Base-by-base conservation (phyloP, 345 rosid genomes). In the Cochlearia excelsa region DNA sequence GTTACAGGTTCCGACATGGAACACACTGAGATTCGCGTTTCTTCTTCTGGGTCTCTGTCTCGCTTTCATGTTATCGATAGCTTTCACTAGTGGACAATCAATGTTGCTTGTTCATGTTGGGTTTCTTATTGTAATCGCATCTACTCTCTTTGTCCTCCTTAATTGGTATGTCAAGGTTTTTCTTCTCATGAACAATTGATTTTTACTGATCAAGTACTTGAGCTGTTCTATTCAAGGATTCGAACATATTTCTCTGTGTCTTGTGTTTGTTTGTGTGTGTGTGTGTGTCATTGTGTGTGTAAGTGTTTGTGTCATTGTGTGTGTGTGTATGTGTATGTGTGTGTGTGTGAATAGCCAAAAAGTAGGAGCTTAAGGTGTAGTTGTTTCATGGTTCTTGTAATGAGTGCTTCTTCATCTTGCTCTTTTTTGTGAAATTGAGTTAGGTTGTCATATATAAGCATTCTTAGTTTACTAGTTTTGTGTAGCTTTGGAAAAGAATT, bases 1-100 rank as follows among this genome's bases (percentile, higher is more conserved):
- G 4, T 26, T 4, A 46, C 82, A 91, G 96, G 92, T 66, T 38
- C 88, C 95, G 11, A 91, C 98, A 56, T 86, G 95, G 96, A 88
- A 71, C 75, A 69, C 87, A 0, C 65, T 92, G 30, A 92, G 77
- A 79, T 81, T 83, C 9, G 76, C 93, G 67, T 88, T 91, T 72
- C 57, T 84, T 51, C 56, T 88, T 74, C 72, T 88, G 74, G 96
- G 87, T 68, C 50, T 79, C 55, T 79, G 76, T 58, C 90, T 92
- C 26, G 76, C 83, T 63, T 68, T 82, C 57, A 86, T 92, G 89
- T 78, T 88, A 59, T 84, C 90, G 23, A 49, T 91, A 46, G 95
- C 98, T 44, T 83, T 88, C 82, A 78, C 95, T 26, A 79, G 90
- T 7, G 81, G 83, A 26, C 97, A 88, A 65, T 76, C 83, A 16